Evolutionary conservation across 164 flowering plant species (phyloP).

Genomic region (Saururus chinensis): DNA sequence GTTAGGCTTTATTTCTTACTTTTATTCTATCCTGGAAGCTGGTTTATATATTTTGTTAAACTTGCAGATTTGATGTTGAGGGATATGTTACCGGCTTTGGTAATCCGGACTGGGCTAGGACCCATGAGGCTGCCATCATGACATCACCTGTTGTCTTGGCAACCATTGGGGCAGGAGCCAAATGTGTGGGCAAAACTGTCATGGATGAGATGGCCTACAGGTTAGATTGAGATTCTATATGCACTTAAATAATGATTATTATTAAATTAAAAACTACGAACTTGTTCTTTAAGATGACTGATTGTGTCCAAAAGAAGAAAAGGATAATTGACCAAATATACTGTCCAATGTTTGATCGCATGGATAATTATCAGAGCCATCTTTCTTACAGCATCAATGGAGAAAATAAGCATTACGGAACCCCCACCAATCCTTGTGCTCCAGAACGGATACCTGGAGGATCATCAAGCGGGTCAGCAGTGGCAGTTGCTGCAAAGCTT

Average conservation of each 20-base stretch:
- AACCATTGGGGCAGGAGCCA: constrained; percentile 58
- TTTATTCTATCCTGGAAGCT: constrained; percentile 6
- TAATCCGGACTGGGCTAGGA: constrained; percentile 89
- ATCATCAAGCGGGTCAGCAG: constrained; percentile 97
- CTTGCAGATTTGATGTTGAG: constrained; percentile 69
- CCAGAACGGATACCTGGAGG: constrained; percentile 87
- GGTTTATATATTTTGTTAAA: not conserved
- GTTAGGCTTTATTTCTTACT: not conserved
- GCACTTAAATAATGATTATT: too few species aligned
- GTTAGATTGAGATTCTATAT: constrained; percentile 19
- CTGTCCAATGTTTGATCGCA: not conserved
- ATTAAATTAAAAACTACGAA: too few species aligned
- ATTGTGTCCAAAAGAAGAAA: too few species aligned
- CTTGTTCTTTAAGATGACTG: too few species aligned
- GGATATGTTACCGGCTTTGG: constrained; percentile 89
- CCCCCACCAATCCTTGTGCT: constrained; percentile 77
- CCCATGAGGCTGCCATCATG: constrained; percentile 54
- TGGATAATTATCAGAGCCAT: not conserved
- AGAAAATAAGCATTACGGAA: constrained; percentile 82
- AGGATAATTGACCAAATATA: not conserved
- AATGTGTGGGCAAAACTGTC: constrained; percentile 77
- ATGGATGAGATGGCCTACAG: constrained; percentile 99
- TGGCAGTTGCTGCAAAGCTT: constrained; percentile 72
- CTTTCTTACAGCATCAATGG: constrained; percentile 63
- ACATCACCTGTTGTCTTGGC: constrained; percentile 71